phyloP scores from a whole-genome alignment of 345 rosid genomes.

The Mallotus nudiflorus region DNA sequence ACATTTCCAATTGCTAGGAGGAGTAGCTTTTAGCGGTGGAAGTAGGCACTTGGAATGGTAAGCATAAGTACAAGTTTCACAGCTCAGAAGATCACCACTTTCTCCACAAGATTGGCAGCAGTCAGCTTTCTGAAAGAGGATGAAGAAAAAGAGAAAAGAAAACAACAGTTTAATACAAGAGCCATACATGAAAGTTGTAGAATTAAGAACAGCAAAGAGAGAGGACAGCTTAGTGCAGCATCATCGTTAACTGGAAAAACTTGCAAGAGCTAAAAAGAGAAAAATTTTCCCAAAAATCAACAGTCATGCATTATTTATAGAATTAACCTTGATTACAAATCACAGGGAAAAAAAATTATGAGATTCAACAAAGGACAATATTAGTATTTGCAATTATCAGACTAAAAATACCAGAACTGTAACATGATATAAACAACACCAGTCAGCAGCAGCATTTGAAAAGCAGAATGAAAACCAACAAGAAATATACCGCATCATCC shows the following conservation, averaged over 20 bases:
- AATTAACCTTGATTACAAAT: neutral
- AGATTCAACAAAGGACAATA: neutral
- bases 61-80: conserved; percentile 83
- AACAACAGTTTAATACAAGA: conserved; percentile 5
- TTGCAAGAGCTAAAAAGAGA: neutral
- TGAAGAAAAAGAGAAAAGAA: conserved; percentile 10
- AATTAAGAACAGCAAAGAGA: conserved; percentile 2
- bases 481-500: conserved; percentile 67
- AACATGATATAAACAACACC: neutral
- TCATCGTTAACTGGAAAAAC: neutral
- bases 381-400: neutral
- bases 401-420: neutral
- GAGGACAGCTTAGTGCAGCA: neutral
- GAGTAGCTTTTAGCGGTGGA: conserved; percentile 76
- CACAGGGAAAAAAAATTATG: neutral
- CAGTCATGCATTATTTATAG: neutral
- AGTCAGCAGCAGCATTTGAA: neutral
- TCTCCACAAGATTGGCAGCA: conserved; percentile 95
- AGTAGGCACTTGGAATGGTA: conserved; percentile 83
- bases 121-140: conserved; percentile 51
- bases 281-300: neutral
- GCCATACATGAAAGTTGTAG: neutral
- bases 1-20: conserved; percentile 84
- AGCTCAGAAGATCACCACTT: conserved; percentile 62
- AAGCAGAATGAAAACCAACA: neutral